These are phyloP conservation scores for Phytophthora colocasiae DNA, from an alignment of 352 stramenopile genomes.

Conservation along the genomic window DNA sequence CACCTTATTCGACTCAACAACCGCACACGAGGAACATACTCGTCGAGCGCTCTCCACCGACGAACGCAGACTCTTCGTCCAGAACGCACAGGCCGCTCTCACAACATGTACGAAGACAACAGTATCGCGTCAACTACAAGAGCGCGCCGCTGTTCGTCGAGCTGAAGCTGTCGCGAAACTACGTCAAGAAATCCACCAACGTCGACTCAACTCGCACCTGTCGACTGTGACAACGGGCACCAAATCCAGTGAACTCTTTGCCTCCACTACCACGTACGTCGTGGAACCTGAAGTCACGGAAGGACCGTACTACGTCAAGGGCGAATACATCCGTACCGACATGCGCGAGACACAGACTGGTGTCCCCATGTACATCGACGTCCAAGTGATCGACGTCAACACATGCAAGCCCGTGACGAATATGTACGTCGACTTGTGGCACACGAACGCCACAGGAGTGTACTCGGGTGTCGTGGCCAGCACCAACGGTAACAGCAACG, in stretches of 20 bases:
- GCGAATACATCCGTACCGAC: conserved; percentile 29
- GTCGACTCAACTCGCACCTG: conserved; percentile 14
- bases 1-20: conserved; percentile 1
- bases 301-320: conserved; percentile 35
- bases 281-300: conserved; percentile 34
- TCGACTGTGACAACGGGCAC: conserved; percentile 3
- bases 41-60: conserved; percentile 11
- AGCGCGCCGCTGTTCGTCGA: conserved; percentile 19
- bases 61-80: conserved; percentile 17
- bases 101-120: conserved; percentile 4
- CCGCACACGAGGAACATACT: conserved; percentile 7
- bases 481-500: conserved; percentile 27
- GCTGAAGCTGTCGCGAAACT: conserved; percentile 19
- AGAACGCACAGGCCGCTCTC: conserved; percentile 14
- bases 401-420: conserved; percentile 28
- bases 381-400: conserved; percentile 36
- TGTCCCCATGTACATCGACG: conserved; percentile 30
- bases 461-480: conserved; percentile 36
- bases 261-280: conserved; percentile 8
- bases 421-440: conserved; percentile 39
- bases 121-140: conserved; percentile 18
- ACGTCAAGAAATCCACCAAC: conserved; percentile 15
- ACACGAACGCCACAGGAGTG: conserved; percentile 32
- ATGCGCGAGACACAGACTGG: conserved; percentile 30
- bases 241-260: conserved; percentile 26